Conservation (phyloP, 345 rosid species). For the Brassica cretica region DNA sequence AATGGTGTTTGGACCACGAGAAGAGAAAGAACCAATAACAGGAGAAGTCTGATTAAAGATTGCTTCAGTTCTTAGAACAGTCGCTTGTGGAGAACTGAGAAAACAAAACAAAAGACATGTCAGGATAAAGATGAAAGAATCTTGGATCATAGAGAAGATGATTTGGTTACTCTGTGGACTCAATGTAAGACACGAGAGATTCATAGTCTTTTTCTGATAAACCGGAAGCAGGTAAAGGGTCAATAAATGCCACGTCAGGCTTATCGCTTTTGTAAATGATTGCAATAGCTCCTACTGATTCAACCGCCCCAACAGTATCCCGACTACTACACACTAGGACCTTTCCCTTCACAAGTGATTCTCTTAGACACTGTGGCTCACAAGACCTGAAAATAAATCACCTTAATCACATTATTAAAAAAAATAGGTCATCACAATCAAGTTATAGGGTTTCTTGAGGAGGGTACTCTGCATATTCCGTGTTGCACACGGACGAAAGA, state of each 20-base stretch:
- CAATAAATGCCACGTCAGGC: constrained; percentile 12
- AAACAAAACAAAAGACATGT: neutral
- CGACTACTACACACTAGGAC: constrained; percentile 35
- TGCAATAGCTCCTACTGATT: constrained; percentile 17
- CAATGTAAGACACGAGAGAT: constrained; percentile 21
- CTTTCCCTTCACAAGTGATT: constrained; percentile 40
- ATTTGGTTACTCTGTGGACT: constrained; percentile 33
- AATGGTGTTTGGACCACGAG: constrained; percentile 54
- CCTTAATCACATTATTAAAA: neutral
- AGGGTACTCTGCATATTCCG: neutral
- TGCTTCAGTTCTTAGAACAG: constrained; percentile 32
- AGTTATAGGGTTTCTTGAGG: neutral
- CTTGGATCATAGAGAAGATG: constrained; percentile 3
- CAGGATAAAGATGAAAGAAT: constrained; percentile 6
- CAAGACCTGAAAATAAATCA: constrained; percentile 32
- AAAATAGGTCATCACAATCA: neutral
- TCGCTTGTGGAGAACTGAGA: constrained; percentile 31
- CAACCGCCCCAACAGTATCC: neutral
- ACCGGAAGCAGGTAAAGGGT: neutral
- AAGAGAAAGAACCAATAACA: constrained; percentile 47
- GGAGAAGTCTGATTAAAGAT: constrained; percentile 36
- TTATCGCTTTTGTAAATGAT: neutral
- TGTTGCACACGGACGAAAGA: neutral
- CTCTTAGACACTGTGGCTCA: neutral
- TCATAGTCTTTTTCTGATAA: neutral